Evolutionary conservation across 2,329 filamentous ascomycete genomes (phyloP), one percentile per base, ranked within the genome.

Genomic region (Knufia petricola): DNA sequence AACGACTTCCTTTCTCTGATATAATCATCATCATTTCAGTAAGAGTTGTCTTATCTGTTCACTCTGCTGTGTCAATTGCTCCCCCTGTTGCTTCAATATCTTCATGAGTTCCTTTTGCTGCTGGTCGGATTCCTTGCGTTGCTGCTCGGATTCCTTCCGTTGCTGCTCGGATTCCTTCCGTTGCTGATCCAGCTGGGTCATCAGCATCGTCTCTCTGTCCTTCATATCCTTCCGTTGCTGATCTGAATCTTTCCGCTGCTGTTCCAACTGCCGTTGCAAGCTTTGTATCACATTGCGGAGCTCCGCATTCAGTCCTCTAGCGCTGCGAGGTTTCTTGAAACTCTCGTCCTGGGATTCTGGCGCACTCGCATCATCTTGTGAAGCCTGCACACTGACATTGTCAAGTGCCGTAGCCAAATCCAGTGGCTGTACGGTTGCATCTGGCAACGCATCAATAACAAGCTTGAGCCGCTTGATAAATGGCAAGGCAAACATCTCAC

Each of bases 401-500:
- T 50, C 50, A 31, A 52, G 28, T 23, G 17, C 21, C 39, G 39
- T 4, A 19, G 32, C 44, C n/a, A 44, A 40, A 21, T 43, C 50
- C 10, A 43, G 31, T 7, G 47, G 17, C 46, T 20, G 32, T 13
- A 23, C 17, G 24, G 37, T 17, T 4, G 50, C 47, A 24, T 49
- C 50, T 3, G 46, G 40, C 4, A 52, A n/a, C 21, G 39, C 4
- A 41, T 52, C 46, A 24, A 52, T 52, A 8, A 47, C 46, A 20
- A 24, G 21, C n/a, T 36, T 47, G 19, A 52, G 41, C 13, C 38
- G 47, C 15, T 43, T 17, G 6, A 52, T 39, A 15, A 52, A 48
- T 21, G 28, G 30, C 28, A 39, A 48, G 7, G 50, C 47, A 26
- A 52, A 67, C 10, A 37, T 53, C 36, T 64, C 54, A 48, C 66